These are phyloP conservation scores for Fusarium sp. DNA, from an alignment of 2,329 filamentous ascomycete species.

Conservation along the genomic window DNA sequence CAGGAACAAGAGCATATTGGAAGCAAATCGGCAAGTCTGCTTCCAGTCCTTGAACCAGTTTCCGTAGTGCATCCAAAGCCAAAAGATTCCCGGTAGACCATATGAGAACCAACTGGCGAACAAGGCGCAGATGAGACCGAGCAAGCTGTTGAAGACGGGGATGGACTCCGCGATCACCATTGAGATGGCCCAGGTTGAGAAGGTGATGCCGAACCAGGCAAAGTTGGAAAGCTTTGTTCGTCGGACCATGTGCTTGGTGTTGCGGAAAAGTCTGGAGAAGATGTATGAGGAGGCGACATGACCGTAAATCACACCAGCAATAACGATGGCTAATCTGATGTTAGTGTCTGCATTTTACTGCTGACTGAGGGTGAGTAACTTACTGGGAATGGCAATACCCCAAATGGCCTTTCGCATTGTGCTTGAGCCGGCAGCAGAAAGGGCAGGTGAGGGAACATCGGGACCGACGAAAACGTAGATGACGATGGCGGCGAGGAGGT, in stretches of 20 bases:
- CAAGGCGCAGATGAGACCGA: slow-evolving; percentile 72
- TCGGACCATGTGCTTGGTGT: slow-evolving; percentile 66
- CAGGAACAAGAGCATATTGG: slow-evolving; percentile 50
- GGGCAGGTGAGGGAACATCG: slow-evolving; percentile 72
- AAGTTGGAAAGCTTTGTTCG: slow-evolving; percentile 63
- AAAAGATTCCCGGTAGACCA: slow-evolving; percentile 60
- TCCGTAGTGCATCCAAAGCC: slow-evolving; percentile 61
- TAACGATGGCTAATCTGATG: slow-evolving; percentile 61
- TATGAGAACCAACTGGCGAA: slow-evolving; percentile 77
- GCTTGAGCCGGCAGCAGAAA: slow-evolving; percentile 68
- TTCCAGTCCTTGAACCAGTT: slow-evolving; percentile 52
- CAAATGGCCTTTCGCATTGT: slow-evolving; percentile 73
- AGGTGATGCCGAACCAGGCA: slow-evolving; percentile 70
- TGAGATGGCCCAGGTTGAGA: slow-evolving; percentile 68
- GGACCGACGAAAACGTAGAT: slow-evolving; percentile 76
- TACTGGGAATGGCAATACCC: slow-evolving; percentile 71
- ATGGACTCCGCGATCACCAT: slow-evolving; percentile 78
- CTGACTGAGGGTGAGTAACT: neutral
- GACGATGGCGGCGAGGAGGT: slow-evolving; percentile 73
- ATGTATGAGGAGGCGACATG: slow-evolving; percentile 75
- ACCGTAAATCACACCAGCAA: slow-evolving; percentile 78
- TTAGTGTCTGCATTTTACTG: no score
- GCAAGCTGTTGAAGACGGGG: slow-evolving; percentile 75
- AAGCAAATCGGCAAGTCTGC: slow-evolving; percentile 48
- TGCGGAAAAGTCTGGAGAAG: slow-evolving; percentile 72